Percentiles rank a stretch among this genome's conserved stretches.
Conservation (phyloP, 495 filamentous ascomycete genomes). For the Lasiosphaeria hispida region DNA sequence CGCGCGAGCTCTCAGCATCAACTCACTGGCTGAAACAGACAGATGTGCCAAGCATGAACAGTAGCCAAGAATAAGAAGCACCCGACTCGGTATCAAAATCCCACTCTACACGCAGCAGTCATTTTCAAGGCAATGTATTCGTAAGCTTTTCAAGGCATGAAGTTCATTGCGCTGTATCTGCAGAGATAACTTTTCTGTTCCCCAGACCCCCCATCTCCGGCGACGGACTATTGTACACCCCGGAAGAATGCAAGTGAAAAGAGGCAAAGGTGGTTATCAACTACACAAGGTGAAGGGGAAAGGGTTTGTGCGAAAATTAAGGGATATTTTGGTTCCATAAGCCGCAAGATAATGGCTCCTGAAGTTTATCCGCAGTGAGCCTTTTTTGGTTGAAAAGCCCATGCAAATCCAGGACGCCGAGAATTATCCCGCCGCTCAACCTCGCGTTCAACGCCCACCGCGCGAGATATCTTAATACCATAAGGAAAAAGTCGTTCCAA, state of each 20-base stretch:
- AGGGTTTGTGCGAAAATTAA: constrained; percentile 33
- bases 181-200: constrained; percentile 37
- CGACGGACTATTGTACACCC: constrained; percentile 39
- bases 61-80: too few relatives aligned
- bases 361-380: constrained; percentile 29
- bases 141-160: constrained; percentile 4
- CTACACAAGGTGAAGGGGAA: constrained; percentile 28
- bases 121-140: neutral
- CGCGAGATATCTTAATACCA: constrained; percentile 26
- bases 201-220: constrained; percentile 32
- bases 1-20: too few relatives aligned
- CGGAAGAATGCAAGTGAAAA: constrained; percentile 35
- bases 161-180: constrained; percentile 13
- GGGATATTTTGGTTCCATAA: constrained; percentile 29
- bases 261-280: constrained; percentile 28
- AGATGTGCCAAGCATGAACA: too few relatives aligned
- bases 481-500: constrained; percentile 29
- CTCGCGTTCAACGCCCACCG: constrained; percentile 26
- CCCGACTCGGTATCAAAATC: too few relatives aligned
- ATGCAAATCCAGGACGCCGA: constrained; percentile 35
- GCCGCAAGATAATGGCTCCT: constrained; percentile 31
- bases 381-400: constrained; percentile 22
- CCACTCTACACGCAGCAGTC: neutral
- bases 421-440: constrained; percentile 30
- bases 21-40: too few relatives aligned